Conservation (phyloP, 2,329 filamentous ascomycete species). For the Chaetomium sp. region DNA sequence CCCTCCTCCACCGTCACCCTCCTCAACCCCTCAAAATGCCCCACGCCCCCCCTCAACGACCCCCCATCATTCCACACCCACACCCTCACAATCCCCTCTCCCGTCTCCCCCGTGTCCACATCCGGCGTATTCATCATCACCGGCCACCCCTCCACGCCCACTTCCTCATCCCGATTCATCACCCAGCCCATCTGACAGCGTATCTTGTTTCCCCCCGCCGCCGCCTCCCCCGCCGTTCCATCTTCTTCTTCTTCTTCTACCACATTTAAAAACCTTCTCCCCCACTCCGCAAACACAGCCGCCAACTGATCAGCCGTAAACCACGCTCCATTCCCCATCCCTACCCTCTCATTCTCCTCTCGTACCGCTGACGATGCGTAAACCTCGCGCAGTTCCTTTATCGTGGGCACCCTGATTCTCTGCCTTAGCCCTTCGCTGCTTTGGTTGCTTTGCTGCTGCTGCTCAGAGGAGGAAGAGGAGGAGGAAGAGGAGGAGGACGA, state of each 20-base stretch:
- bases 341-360: conserved; percentile 2
- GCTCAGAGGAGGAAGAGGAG: background rate
- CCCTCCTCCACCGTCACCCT: conserved; percentile 7
- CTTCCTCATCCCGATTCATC: conserved; percentile 1
- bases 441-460: background rate
- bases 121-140: conserved; percentile 19
- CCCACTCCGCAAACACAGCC: conserved; percentile 17
- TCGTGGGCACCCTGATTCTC: background rate
- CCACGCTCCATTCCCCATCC: conserved; percentile 7
- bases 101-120: conserved; percentile 13
- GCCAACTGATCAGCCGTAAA: conserved; percentile 18
- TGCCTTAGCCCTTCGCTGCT: background rate
- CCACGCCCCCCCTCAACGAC: conserved; percentile 16
- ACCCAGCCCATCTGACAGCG: conserved; percentile 20
- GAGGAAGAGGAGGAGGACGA: background rate
- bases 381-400: conserved; percentile 10
- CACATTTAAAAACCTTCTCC: background rate
- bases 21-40: conserved; percentile 19
- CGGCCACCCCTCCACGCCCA: conserved; percentile 12
- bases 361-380: background rate
- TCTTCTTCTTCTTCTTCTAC: background rate
- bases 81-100: conserved; percentile 16
- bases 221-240: no score
- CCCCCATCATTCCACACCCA: conserved; percentile 21
- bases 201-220: background rate